These are phyloP conservation scores for Phytophthora hybrid DNA, from an alignment of 352 stramenopile species.

Conservation along the genomic window DNA sequence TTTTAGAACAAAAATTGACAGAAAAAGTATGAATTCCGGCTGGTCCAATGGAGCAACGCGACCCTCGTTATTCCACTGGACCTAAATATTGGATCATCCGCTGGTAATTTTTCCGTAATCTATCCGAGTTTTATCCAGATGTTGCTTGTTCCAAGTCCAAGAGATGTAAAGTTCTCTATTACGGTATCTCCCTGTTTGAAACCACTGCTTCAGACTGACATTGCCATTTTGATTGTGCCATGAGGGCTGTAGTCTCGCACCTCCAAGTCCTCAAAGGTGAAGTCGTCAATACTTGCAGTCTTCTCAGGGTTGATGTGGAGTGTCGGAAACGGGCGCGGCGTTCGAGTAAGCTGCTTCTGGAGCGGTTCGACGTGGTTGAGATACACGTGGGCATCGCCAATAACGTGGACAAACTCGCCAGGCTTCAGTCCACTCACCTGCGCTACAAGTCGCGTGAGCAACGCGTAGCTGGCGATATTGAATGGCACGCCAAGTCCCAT, in stretches of 20 bases:
- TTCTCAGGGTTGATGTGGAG: slow-evolving; percentile 91
- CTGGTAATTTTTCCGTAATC: too few relatives aligned
- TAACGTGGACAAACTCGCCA: slow-evolving; percentile 99
- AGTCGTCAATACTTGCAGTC: slow-evolving; percentile 95
- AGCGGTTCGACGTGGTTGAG: slow-evolving; percentile 99
- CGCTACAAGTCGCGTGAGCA: slow-evolving; percentile 97
- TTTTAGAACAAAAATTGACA: too few relatives aligned
- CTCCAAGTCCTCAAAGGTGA: slow-evolving; percentile 97
- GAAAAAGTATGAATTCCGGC: too few relatives aligned
- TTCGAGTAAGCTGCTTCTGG: slow-evolving; percentile 94
- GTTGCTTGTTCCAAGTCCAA: too few relatives aligned
- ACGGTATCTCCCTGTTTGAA: too few relatives aligned
- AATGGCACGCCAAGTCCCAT: slow-evolving; percentile 99
- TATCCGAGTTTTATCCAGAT: too few relatives aligned
- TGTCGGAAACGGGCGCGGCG: slow-evolving; percentile 95
- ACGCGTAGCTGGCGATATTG: slow-evolving; percentile 99
- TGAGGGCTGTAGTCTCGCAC: slow-evolving; percentile 97
- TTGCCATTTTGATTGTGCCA: slow-evolving; percentile 99
- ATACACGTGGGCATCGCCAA: slow-evolving; percentile 99
- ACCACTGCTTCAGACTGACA: slow-evolving; percentile 95
- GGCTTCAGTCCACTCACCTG: slow-evolving; percentile 94
- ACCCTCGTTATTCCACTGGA: too few relatives aligned
- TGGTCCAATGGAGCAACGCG: too few relatives aligned
- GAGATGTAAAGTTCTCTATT: too few relatives aligned
- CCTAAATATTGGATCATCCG: too few relatives aligned